Percentiles rank a stretch among this genome's conserved stretches.
Conservation (phyloP, 2,329 filamentous ascomycete species). For the Fragosphaeria purpurea region DNA sequence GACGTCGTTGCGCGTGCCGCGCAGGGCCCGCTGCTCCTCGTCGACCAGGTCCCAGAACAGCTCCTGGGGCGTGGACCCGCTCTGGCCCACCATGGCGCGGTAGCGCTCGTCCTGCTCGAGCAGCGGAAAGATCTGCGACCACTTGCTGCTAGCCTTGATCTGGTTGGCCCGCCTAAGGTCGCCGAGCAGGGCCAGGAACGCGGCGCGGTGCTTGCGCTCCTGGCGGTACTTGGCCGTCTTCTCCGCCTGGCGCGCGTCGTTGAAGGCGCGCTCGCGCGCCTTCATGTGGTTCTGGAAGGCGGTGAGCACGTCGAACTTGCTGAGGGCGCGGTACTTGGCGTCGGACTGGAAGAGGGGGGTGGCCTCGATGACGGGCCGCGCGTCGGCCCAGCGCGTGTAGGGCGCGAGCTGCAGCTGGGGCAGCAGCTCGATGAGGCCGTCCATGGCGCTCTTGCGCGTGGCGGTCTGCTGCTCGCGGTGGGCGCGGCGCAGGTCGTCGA, state of each 20-base stretch:
- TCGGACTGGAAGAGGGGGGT: slow-evolving; percentile 59
- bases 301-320: slow-evolving; percentile 79
- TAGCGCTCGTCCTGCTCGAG: slow-evolving; percentile 79
- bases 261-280: slow-evolving; percentile 78
- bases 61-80: slow-evolving; percentile 77
- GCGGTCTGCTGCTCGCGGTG: slow-evolving; percentile 66
- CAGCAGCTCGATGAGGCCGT: slow-evolving; percentile 69
- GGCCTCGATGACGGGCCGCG: slow-evolving; percentile 69
- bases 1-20: slow-evolving; percentile 71
- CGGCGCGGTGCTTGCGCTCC: slow-evolving; percentile 79
- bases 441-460: slow-evolving; percentile 70
- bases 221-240: slow-evolving; percentile 71
- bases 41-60: slow-evolving; percentile 95
- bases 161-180: slow-evolving; percentile 67
- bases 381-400: slow-evolving; percentile 90
- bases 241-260: slow-evolving; percentile 79
- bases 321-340: slow-evolving; percentile 76
- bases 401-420: slow-evolving; percentile 76
- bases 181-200: slow-evolving; percentile 62
- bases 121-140: slow-evolving; percentile 67
- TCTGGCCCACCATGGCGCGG: slow-evolving; percentile 69
- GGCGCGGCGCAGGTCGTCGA: slow-evolving; percentile 69
- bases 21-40: slow-evolving; percentile 81
- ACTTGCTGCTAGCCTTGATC: slow-evolving; percentile 84
- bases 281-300: slow-evolving; percentile 96